phyloP scores from a whole-genome alignment of 441 rosid species.

The Raphanus hybrid region DNA sequence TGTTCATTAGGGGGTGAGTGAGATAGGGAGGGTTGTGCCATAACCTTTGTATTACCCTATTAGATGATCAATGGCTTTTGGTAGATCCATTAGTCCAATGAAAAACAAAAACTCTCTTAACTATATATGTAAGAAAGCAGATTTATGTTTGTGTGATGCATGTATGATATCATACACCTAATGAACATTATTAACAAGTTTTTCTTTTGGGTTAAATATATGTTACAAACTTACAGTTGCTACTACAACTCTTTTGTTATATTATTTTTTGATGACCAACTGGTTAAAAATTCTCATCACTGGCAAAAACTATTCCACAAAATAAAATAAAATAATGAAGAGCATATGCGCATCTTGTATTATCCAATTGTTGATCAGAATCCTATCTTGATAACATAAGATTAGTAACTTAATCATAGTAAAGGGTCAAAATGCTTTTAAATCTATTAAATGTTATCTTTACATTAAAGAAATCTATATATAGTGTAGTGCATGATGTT shows the following conservation, averaged over 20 bases:
- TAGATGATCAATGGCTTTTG: too few species aligned
- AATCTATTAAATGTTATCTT: background rate
- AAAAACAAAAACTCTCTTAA: conserved; percentile 33
- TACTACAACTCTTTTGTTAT: too few species aligned
- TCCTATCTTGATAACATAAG: background rate
- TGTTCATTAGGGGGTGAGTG: too few species aligned
- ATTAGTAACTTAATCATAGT: background rate
- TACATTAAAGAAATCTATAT: background rate
- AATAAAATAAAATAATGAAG: too few species aligned
- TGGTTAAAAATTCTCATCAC: too few species aligned
- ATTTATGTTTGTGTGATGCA: conserved; percentile 26
- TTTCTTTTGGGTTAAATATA: background rate
- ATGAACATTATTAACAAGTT: background rate
- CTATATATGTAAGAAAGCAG: background rate
- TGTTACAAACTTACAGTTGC: background rate
- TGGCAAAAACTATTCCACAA: too few species aligned
- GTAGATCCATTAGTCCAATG: background rate
- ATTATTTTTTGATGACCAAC: too few species aligned
- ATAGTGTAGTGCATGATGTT: background rate
- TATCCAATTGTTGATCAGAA: background rate
- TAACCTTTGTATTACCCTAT: too few species aligned
- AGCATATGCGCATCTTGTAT: too few species aligned
- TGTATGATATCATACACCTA: background rate
- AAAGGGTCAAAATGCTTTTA: background rate
- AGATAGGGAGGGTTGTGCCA: too few species aligned